Base-by-base conservation (phyloP, 805 yeast species). In the Jamesozyma spencerorum region DNA sequence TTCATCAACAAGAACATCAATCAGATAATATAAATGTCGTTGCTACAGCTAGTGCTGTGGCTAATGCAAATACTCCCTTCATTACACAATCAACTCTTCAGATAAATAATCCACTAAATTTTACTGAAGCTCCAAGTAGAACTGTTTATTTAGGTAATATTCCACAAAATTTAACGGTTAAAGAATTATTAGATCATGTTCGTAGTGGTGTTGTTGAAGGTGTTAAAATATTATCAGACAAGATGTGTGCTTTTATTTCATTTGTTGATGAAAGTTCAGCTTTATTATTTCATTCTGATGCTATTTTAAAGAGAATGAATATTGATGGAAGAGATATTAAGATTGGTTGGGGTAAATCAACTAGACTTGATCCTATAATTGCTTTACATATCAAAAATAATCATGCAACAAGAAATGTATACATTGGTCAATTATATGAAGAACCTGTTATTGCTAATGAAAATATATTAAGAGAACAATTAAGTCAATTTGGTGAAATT, bases 361-460 rank as follows among this genome's bases (percentile, higher is more conserved):
- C 81, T 2, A 77, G 83, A 1, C 75, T 87, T 28, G 78, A 77
- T 44, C 83, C 94, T 2, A 71, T 81, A 6, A 88, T 90, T 5
- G 66, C 77, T 39, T 75, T 79, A 27, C 80, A 87, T 14, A 86
- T 92, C 41, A 77, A 79, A 42, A 75, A 84, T 47, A 90, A 85
- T 49, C 85, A 85, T 37, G 97, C 97, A 5, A 85, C 97, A 10
- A 77, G 98, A 67, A 88, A 90, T 57, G 95, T 90, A 28, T 88
- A 85, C 57, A 69, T 90, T 47, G 96, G 97, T 15, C 79, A 79
- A 47, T 68, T 90, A 41, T 77, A 79, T 45, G 79, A 77, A 41
- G 77, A 74, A 22, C 43, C 47, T 3, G 37, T 39, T 5, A 19
- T 34, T 4, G 42, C 42, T 5, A 71, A 84, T 31, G 92, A 80